These are phyloP conservation scores for Puccinellia tenuiflora DNA, from an alignment of 176 grass and related monocot genomes.

Conservation along the genomic window DNA sequence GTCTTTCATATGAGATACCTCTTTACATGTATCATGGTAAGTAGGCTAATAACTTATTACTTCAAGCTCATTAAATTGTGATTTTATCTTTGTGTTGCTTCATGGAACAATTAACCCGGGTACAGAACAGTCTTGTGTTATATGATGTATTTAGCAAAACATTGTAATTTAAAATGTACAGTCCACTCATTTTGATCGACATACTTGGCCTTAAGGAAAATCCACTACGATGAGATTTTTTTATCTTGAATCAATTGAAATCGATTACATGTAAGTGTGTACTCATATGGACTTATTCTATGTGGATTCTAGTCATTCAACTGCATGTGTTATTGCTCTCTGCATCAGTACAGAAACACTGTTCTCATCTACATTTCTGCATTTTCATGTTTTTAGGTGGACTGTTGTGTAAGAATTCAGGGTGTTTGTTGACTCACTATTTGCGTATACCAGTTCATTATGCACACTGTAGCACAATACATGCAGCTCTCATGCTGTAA, in stretches of 20 bases:
- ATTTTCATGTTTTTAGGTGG: background rate
- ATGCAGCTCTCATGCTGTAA: background rate
- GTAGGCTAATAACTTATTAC: background rate
- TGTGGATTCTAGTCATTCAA: background rate
- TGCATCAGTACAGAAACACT: background rate
- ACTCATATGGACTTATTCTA: background rate
- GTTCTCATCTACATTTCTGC: background rate
- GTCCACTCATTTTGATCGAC: background rate
- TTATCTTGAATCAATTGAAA: background rate
- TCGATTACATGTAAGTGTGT: background rate
- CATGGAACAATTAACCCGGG: background rate
- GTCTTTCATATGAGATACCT: background rate
- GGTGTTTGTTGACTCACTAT: background rate
- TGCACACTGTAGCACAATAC: background rate
- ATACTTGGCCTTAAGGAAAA: background rate
- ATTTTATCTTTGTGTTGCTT: background rate
- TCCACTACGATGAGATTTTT: background rate
- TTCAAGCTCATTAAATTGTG: background rate
- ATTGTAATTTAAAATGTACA: background rate
- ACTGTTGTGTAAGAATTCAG: background rate
- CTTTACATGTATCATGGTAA: background rate
- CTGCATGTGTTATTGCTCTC: background rate
- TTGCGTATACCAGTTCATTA: background rate
- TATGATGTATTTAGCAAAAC: background rate
- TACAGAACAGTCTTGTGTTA: background rate